Evolutionary conservation across 179 eudicot species (phyloP).

Genomic region (Corrigiola litoralis): DNA sequence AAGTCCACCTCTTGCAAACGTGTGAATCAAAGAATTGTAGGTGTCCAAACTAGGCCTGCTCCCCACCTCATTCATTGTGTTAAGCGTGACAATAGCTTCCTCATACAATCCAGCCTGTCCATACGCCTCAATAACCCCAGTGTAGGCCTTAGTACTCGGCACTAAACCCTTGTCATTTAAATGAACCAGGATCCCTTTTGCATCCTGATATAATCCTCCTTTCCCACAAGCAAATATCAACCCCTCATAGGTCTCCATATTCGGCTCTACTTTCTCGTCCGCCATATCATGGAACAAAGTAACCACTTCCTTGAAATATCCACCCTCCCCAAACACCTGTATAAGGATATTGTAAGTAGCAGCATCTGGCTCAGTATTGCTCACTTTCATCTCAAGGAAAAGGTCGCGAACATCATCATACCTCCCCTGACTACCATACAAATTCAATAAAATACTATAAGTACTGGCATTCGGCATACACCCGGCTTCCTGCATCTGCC

Average conservation of each 20-base stretch:
- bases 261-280: conserved; percentile 84
- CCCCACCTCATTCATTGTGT: conserved; percentile 92
- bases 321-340: conserved; percentile 90
- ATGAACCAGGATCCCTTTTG: conserved; percentile 59
- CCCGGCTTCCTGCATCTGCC: conserved; percentile 92
- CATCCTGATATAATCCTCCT: conserved; percentile 87
- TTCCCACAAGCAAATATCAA: conserved; percentile 85
- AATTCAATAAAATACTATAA: conserved; percentile 73
- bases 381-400: conserved; percentile 95
- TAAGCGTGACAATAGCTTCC: conserved; percentile 83
- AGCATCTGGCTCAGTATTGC: conserved; percentile 84
- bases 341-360: conserved; percentile 86
- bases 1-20: conserved; percentile 82
- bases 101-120: conserved; percentile 89
- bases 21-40: conserved; percentile 62
- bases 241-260: conserved; percentile 96
- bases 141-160: conserved; percentile 79
- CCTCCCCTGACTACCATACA: conserved; percentile 77
- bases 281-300: conserved; percentile 92
- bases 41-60: conserved; percentile 69
- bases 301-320: conserved; percentile 93
- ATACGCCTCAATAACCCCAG: conserved; percentile 84
- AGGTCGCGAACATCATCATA: conserved; percentile 89
- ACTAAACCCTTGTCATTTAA: conserved; percentile 62
- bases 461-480: conserved; percentile 78